Evolutionary conservation across 805 yeast genomes (phyloP), one percentile per base, ranked within the genome.

Genomic region (Ogataea corticis): DNA sequence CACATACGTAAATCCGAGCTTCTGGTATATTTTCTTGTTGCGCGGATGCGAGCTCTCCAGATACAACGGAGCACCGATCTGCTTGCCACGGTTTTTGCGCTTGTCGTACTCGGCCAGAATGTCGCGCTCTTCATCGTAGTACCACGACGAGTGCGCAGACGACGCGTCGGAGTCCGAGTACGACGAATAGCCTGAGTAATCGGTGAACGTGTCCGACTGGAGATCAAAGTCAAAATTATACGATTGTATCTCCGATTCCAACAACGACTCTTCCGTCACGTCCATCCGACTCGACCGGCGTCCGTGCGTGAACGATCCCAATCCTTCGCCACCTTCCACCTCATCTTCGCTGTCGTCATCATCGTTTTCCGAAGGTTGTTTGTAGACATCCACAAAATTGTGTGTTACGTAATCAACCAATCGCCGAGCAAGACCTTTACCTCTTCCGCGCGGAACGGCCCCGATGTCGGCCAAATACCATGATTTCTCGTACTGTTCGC

Each of bases 391-490:
- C 48, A 76, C 66, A 57, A 65, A 77, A 48, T 74, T 68, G 33
- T 75, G 73, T 44, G 77, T 67, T 42, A 76, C 78, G 58, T 69
- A 71, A 49, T 78, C 75, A 41, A 80, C 65, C 48, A 80, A 65
- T 48, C 70, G 64, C 57, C 78, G 69, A 29, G 82, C 82, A 52
- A 77, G 69, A 17, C 84, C 83, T 55, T 76, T 76, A 42, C 85
- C 85, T 57, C 81, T 68, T 65, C 80, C 80, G 33, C 71, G 60
- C 7, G 83, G 82, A 35, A 76, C 66, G 18, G 81, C 78, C 33
- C 84, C 84, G 42, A 80, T 68, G 58, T 80, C 84, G 37, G 76
- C 70, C 50, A 80, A 67, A 58, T 80, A 80, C 84, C 85, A 80
- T 42, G 78, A 62, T 34, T 67, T 58, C 36, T 62, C 63, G 38